phyloP scores from a whole-genome alignment of 2,329 filamentous ascomycete species.

The Colletotrichum sojae region DNA sequence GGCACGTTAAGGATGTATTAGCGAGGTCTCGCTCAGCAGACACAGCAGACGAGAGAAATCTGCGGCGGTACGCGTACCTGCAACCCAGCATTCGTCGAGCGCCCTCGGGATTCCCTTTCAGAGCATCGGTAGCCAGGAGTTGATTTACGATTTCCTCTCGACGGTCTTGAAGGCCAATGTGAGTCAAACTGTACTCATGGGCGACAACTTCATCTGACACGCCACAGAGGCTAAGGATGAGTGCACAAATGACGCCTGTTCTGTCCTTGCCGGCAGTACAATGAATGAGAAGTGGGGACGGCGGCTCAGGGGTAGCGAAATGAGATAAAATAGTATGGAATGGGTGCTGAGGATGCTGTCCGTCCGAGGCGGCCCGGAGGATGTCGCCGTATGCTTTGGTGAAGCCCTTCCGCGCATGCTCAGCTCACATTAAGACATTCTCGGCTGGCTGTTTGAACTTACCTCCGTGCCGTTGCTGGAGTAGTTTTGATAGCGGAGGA shows the following conservation, averaged over 20 bases:
- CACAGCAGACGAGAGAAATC: no score
- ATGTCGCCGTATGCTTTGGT: conserved; percentile 75
- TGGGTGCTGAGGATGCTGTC: conserved; percentile 42
- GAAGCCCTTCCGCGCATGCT: conserved; percentile 63
- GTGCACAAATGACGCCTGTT: conserved; percentile 78
- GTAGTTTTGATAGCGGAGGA: conserved; percentile 73
- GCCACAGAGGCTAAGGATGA: conserved; percentile 75
- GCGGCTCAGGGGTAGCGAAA: conserved; percentile 58
- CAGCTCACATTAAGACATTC: background rate
- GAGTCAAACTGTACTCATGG: conserved; percentile 78
- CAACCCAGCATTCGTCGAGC: conserved; percentile 62
- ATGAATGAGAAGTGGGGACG: conserved; percentile 73
- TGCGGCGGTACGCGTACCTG: conserved; percentile 49
- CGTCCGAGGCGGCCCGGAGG: conserved; percentile 63
- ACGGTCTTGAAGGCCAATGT: conserved; percentile 70
- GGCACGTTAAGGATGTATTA: background rate
- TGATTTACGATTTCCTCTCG: conserved; percentile 65
- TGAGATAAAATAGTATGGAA: conserved; percentile 71
- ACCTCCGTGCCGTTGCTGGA: conserved; percentile 62
- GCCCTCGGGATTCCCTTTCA: conserved; percentile 61
- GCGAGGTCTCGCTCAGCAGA: background rate
- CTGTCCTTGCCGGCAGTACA: conserved; percentile 85
- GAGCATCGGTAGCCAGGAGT: conserved; percentile 64
- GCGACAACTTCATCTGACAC: conserved; percentile 73
- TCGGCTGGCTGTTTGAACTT: conserved; percentile 1